Evolutionary conservation across 2,329 filamentous ascomycete species (phyloP).

Genomic region (Phaeophleospora eucalypticola): DNA sequence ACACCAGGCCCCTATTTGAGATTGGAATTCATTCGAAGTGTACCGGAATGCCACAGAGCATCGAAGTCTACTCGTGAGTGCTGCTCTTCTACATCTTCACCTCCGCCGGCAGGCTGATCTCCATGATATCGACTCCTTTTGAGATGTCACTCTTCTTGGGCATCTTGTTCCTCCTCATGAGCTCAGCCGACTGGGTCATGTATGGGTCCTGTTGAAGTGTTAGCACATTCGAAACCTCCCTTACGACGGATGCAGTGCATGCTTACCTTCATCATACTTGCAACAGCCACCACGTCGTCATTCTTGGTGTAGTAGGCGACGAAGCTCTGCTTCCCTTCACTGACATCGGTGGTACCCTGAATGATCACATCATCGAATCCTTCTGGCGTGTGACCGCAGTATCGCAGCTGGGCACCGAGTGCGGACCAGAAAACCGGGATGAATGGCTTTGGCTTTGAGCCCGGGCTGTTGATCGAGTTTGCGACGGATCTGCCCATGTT

Average conservation of each 20-base stretch:
- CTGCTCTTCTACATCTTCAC: conserved; percentile 25
- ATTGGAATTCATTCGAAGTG: no score
- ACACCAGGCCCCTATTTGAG: no score
- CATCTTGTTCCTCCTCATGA: conserved; percentile 83
- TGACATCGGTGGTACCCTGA: conserved; percentile 65
- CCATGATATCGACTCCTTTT: conserved; percentile 51
- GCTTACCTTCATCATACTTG: conserved; percentile 68
- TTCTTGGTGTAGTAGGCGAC: conserved; percentile 84
- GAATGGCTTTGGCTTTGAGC: conserved; percentile 62
- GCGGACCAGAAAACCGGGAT: conserved; percentile 98
- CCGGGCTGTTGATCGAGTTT: conserved; percentile 66
- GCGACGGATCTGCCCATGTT: conserved; percentile 82
- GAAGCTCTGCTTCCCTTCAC: conserved; percentile 65
- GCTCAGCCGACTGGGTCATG: conserved; percentile 74
- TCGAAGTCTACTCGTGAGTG: no score
- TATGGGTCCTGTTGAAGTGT: conserved; percentile 65
- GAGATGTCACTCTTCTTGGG: conserved; percentile 72
- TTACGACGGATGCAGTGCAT: background rate
- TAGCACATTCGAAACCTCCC: no score
- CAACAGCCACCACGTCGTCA: conserved; percentile 83
- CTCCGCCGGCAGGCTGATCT: conserved; percentile 43
- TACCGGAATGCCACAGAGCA: no score
- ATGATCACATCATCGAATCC: conserved; percentile 86
- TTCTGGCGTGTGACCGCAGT: conserved; percentile 79
- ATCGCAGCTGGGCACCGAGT: conserved; percentile 80